Percentiles rank a stretch among this genome's conserved stretches.
Conservation (phyloP, 352 stramenopile genomes). For the Stramenopiles sp. region DNA sequence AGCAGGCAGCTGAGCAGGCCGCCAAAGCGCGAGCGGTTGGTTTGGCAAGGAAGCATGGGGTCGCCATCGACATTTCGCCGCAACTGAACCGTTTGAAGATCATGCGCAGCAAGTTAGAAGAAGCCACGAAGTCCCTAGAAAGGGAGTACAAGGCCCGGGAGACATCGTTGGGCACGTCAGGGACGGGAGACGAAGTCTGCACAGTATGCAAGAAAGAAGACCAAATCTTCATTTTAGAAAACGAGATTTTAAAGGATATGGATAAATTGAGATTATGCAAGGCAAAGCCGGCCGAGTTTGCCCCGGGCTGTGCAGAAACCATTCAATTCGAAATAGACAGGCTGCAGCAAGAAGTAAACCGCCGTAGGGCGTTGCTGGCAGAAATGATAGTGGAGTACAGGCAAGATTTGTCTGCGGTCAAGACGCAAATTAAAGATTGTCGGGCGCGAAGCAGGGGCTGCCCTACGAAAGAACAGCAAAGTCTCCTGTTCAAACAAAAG, state of each 20-base stretch:
- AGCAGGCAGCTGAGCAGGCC: not conserved
- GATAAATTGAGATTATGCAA: not conserved
- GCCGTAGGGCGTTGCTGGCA: not conserved
- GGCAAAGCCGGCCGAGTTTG: not conserved
- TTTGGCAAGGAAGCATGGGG: not conserved
- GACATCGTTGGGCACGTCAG: not conserved
- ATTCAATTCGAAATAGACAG: not conserved
- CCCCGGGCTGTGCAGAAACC: not conserved
- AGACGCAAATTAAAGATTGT: not conserved
- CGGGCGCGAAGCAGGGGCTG: not conserved
- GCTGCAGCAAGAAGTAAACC: not conserved
- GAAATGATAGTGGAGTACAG: not conserved
- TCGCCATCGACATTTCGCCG: not conserved
- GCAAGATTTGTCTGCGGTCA: not conserved
- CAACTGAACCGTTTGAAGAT: not conserved
- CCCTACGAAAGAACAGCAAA: not conserved
- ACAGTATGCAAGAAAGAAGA: conserved; percentile 1
- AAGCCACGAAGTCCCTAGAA: not conserved
- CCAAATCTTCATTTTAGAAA: conserved; percentile 1
- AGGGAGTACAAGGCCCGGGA: not conserved
- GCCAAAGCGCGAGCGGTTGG: not conserved
- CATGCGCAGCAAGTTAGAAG: not conserved
- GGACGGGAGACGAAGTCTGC: not conserved
- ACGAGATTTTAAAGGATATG: not conserved
- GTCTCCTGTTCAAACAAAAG: not conserved